Percentiles rank a stretch among this genome's conserved stretches.
phyloP scores from a whole-genome alignment of 2,329 filamentous ascomycete genomes.

The Gaeumannomyces sp. region DNA sequence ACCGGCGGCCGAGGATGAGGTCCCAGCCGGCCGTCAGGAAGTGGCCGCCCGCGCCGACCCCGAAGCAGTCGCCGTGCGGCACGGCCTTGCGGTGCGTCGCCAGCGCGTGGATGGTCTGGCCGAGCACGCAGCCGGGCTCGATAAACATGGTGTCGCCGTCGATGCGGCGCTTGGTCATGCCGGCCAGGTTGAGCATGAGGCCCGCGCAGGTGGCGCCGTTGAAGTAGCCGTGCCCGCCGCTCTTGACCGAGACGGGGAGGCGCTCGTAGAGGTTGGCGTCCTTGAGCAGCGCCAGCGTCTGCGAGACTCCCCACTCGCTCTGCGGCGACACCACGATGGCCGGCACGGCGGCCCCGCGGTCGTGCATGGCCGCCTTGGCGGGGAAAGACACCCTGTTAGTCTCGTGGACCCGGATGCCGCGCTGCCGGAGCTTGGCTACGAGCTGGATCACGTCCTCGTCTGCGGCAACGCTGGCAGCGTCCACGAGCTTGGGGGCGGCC shows the following conservation, averaged over 20 bases:
- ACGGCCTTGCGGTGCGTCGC: neutral
- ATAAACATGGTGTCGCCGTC: neutral
- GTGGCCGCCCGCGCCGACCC: constrained; percentile 3
- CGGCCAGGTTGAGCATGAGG: constrained; percentile 7
- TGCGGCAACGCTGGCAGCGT: neutral
- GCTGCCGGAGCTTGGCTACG: neutral
- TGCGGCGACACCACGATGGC: constrained; percentile 3
- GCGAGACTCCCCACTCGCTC: constrained; percentile 2
- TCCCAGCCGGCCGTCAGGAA: constrained; percentile 6
- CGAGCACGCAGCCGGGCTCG: constrained; percentile 4
- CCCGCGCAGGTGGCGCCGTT: neutral
- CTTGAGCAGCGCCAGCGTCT: constrained; percentile 4
- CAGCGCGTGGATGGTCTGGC: constrained; percentile 7
- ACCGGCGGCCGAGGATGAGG: constrained; percentile 3
- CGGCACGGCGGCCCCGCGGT: neutral
- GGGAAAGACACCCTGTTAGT: neutral
- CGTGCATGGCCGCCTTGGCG: neutral
- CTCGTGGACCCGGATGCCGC: neutral
- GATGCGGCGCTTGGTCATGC: constrained; percentile 2
- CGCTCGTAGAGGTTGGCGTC: neutral
- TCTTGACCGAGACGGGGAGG: constrained; percentile 5
- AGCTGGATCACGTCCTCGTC: neutral
- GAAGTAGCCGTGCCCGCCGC: constrained; percentile 8
- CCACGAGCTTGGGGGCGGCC: no score
- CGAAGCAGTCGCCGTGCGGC: constrained; percentile 7